phyloP scores from a whole-genome alignment of 225 moss, liverwort and hornwort species.

The Bryoerythrophyllum caledonicum region DNA sequence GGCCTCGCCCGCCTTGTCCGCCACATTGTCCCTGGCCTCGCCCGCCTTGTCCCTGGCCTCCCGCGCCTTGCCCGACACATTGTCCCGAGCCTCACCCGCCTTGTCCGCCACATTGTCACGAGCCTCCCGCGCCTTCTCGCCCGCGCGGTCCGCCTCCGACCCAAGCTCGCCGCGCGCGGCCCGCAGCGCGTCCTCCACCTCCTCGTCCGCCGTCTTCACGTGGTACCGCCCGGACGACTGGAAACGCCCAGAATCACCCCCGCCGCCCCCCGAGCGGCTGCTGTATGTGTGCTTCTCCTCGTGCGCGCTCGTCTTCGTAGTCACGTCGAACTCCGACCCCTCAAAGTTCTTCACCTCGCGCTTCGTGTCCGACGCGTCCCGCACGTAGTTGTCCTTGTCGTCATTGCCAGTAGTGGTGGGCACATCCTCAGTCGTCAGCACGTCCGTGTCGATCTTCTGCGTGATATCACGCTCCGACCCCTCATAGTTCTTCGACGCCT shows the following conservation, averaged over 20 bases:
- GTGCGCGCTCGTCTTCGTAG: neutral
- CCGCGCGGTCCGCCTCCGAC: neutral
- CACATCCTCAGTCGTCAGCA: conserved; percentile 17
- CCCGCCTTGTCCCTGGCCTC: conserved; percentile 10
- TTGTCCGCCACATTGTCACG: neutral
- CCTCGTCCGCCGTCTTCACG: conserved; percentile 25
- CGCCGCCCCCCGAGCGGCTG: neutral
- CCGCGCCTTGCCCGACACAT: conserved; percentile 21
- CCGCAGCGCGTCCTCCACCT: conserved; percentile 21
- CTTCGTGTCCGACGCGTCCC: neutral
- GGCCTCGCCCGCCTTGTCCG: neutral
- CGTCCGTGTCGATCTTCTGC: conserved; percentile 29
- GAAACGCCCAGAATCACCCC: neutral
- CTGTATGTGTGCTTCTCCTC: conserved; percentile 1
- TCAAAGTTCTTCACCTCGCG: conserved; percentile 23
- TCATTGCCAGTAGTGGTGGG: neutral
- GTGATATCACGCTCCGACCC: conserved; percentile 27
- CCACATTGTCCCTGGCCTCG: neutral
- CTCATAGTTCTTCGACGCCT: neutral
- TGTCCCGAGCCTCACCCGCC: neutral
- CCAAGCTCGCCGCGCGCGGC: conserved; percentile 8
- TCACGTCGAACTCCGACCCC: conserved; percentile 6
- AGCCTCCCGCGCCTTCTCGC: neutral
- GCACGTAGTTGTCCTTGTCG: conserved; percentile 20
- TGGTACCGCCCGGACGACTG: conserved; percentile 20